These are phyloP conservation scores for Canavalia gladiata DNA, from an alignment of 306 rosid species.

Conservation along the genomic window DNA sequence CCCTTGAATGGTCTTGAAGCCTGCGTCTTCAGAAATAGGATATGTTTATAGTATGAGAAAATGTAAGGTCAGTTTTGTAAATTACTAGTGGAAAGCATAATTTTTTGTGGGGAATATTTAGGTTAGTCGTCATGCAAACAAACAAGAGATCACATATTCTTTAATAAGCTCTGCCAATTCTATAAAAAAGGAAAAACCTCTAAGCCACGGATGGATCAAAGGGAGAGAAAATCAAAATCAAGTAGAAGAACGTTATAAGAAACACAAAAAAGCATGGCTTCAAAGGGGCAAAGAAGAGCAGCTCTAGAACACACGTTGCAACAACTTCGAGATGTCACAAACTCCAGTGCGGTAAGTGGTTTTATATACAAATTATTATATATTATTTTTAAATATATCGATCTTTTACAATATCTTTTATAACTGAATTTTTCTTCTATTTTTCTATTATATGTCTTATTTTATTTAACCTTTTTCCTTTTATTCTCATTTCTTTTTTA, in stretches of 20 bases:
- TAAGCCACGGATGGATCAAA: conserved; percentile 24
- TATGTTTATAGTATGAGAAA: too few relatives aligned
- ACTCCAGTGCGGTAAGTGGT: conserved; percentile 72
- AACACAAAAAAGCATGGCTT: conserved; percentile 58
- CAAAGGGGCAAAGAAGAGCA: conserved; percentile 58
- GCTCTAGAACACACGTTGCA: conserved; percentile 58
- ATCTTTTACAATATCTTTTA: too few relatives aligned
- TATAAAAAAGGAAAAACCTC: conserved; percentile 44
- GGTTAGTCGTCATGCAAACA: conserved; percentile 49
- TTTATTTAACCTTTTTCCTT: neutral
- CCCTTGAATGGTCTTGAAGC: too few relatives aligned
- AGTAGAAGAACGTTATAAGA: conserved; percentile 35
- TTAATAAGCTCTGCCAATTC: conserved; percentile 38
- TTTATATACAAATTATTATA: neutral
- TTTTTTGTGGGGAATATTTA: conserved; percentile 49
- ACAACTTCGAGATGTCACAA: conserved; percentile 73
- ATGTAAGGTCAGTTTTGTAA: conserved; percentile 53
- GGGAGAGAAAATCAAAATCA: conserved; percentile 36
- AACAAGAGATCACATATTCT: conserved; percentile 45
- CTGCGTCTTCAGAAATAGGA: neutral
- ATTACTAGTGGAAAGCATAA: conserved; percentile 31
- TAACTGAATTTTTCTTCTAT: too few relatives aligned
- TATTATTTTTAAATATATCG: too few relatives aligned
- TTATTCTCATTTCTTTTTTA: neutral
- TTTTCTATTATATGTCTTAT: too few relatives aligned